Evolutionary conservation across 2,329 filamentous ascomycete species (phyloP).

Genomic region (Mariannaea elegans): DNA sequence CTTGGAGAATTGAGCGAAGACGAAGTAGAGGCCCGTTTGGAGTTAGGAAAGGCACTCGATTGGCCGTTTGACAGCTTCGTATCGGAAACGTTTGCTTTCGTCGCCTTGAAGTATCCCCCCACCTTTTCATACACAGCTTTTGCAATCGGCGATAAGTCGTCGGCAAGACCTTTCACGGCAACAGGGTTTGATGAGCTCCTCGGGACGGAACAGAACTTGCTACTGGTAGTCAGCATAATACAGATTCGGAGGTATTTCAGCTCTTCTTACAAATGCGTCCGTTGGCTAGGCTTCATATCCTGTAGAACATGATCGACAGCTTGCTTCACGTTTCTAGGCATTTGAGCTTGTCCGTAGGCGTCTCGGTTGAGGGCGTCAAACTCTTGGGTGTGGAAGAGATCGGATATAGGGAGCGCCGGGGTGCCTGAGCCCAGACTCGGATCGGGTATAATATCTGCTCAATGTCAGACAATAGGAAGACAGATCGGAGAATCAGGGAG

Average conservation of each 20-base stretch:
- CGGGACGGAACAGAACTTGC: slow-evolving; percentile 59
- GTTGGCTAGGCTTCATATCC: slow-evolving; percentile 75
- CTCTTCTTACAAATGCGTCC: slow-evolving; percentile 70
- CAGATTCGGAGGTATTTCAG: neutral
- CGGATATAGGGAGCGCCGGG: slow-evolving; percentile 58
- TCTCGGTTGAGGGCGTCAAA: slow-evolving; percentile 78
- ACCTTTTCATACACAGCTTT: slow-evolving; percentile 52
- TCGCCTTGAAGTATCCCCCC: slow-evolving; percentile 51
- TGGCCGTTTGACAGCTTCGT: slow-evolving; percentile 50
- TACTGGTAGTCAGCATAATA: slow-evolving; percentile 46
- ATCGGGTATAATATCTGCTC: slow-evolving; percentile 70
- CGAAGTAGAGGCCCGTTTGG: slow-evolving; percentile 31
- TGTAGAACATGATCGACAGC: slow-evolving; percentile 79
- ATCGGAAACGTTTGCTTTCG: slow-evolving; percentile 44
- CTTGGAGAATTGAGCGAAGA: slow-evolving; percentile 33
- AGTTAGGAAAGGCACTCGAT: slow-evolving; percentile 27
- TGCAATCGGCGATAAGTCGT: slow-evolving; percentile 59
- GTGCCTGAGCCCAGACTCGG: slow-evolving; percentile 67
- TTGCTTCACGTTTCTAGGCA: slow-evolving; percentile 73
- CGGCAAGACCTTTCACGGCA: slow-evolving; percentile 44
- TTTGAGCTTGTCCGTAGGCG: slow-evolving; percentile 64
- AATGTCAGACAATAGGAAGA: slow-evolving; percentile 26
- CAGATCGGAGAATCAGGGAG: neutral
- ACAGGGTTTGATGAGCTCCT: slow-evolving; percentile 33
- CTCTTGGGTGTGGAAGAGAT: slow-evolving; percentile 61